Evolutionary conservation across 495 filamentous ascomycete species (phyloP), one percentile per base, ranked within the genome.

Genomic region (Pseudoneurospora amorphoporcata): DNA sequence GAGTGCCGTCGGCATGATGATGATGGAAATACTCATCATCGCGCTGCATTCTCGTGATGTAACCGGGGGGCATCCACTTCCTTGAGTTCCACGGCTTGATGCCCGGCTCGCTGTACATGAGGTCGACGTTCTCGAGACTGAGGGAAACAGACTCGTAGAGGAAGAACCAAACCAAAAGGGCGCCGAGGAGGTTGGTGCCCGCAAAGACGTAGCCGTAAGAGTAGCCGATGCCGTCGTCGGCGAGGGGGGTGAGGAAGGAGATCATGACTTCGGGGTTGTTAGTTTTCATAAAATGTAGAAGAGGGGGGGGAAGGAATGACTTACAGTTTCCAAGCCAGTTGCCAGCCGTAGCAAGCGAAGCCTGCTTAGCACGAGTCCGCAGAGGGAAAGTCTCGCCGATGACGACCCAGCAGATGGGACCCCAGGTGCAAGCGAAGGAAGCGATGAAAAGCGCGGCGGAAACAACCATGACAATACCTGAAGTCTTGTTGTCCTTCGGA

Each of bases 181-280:
- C 85, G 19, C 85, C 92, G 5, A 85, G 81, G 74, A 92, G 81
- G 78, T 88, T 91, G 83, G 89, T 92, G 4, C 79, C 88, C 4
- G 90, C 92, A 75, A 95, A 94, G 73, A 96, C 87, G 80, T 92
- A 95, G 41, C 93, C 92, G 81, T 93, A 94, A 35, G 84, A 81
- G 82, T 89, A 95, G 73, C 88, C 84, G 75, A 96, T 94, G 42
- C 86, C 84, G 23, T 79, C 79, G 45, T 85, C 88, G 77, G 93
- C 92, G 80, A 92, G 90, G 8, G 92, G 92, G 3, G 92, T 94
- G 83, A 94, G 92, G 86, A 95, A 93, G 12, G 89, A 89, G 76
- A 95, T 89, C 75, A 95, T 80, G 85, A 95, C 79, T 80, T 29
- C 8, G 10, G 4, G 8, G n/a, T 70, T 68, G 43, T 42, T 8